phyloP scores from a whole-genome alignment of 225 moss, liverwort and hornwort genomes.

The Polytrichum commune region DNA sequence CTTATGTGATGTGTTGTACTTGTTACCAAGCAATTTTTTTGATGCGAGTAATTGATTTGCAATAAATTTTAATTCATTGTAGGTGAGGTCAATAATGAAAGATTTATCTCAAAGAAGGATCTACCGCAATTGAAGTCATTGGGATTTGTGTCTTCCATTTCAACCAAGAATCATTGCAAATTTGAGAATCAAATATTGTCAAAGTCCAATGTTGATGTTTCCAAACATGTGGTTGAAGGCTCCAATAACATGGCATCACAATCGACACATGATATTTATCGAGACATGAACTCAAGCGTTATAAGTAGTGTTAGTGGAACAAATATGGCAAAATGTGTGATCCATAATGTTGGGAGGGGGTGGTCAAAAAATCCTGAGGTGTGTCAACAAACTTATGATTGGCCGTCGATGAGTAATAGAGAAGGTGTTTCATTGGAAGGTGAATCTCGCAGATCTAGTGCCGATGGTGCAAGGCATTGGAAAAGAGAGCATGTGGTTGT shows the following conservation, averaged over 20 bases:
- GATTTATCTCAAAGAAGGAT: constrained; percentile 9
- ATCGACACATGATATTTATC: not conserved
- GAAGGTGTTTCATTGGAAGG: not conserved
- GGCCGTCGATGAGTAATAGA: not conserved
- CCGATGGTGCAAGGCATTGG: not conserved
- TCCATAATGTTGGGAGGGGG: not conserved
- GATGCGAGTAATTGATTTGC: no score
- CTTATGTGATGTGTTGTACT: no score
- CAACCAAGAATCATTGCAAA: constrained; percentile 4
- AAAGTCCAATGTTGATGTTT: not conserved
- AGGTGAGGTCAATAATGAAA: constrained; percentile 1
- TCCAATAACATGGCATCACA: constrained; percentile 5
- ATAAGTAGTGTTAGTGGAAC: constrained; percentile 2
- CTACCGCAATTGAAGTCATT: constrained; percentile 20
- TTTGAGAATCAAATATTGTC: not conserved
- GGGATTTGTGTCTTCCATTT: constrained; percentile 29
- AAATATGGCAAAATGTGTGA: constrained; percentile 5
- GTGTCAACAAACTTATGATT: not conserved
- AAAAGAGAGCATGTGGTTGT: not conserved
- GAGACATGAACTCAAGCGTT: not conserved
- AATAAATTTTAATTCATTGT: not conserved
- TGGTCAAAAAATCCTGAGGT: not conserved
- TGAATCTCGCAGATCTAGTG: not conserved
- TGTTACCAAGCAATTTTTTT: no score
- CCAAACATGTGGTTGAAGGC: not conserved